Percentiles rank a stretch among this genome's conserved stretches.
Conservation (phyloP, 129 eudicot species). For the Solidago caesia region DNA sequence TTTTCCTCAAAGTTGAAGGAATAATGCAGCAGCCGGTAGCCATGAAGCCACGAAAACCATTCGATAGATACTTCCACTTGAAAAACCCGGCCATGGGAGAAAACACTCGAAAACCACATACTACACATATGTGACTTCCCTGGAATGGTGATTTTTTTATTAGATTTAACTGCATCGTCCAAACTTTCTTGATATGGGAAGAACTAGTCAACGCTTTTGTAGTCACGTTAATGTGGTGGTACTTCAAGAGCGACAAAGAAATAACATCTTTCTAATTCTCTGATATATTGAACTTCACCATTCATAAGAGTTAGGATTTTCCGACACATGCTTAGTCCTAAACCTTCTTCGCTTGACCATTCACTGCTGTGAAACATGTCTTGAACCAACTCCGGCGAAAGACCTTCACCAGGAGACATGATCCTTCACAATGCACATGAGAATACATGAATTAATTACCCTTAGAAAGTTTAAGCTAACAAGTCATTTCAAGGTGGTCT, state of each 20-base stretch:
- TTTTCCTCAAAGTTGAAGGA: neutral
- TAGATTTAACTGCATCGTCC: constrained; percentile 6
- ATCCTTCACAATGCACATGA: constrained; percentile 44
- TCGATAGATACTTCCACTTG: constrained; percentile 10
- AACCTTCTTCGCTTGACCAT: constrained; percentile 76
- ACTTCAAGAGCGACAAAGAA: constrained; percentile 60
- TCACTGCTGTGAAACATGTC: constrained; percentile 76
- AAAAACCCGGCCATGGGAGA: neutral
- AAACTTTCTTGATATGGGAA: constrained; percentile 17
- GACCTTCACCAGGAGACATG: constrained; percentile 81
- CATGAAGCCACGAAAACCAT: constrained; percentile 14
- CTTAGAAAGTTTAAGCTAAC: neutral
- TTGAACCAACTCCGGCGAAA: constrained; percentile 75
- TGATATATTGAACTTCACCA: constrained; percentile 79
- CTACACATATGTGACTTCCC: neutral
- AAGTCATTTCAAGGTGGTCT: too few relatives aligned
- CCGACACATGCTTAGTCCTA: constrained; percentile 75
- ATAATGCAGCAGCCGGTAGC: constrained; percentile 12
- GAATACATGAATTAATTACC: constrained; percentile 9
- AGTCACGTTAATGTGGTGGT: constrained; percentile 32
- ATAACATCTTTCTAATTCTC: constrained; percentile 83
- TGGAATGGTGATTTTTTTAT: constrained; percentile 6
- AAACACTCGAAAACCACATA: constrained; percentile 12
- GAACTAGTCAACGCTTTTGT: constrained; percentile 30
- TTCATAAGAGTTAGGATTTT: constrained; percentile 71